Percentiles rank a stretch among this genome's conserved stretches.
Conservation (phyloP, 345 rosid species). For the Sonneratia alba region DNA sequence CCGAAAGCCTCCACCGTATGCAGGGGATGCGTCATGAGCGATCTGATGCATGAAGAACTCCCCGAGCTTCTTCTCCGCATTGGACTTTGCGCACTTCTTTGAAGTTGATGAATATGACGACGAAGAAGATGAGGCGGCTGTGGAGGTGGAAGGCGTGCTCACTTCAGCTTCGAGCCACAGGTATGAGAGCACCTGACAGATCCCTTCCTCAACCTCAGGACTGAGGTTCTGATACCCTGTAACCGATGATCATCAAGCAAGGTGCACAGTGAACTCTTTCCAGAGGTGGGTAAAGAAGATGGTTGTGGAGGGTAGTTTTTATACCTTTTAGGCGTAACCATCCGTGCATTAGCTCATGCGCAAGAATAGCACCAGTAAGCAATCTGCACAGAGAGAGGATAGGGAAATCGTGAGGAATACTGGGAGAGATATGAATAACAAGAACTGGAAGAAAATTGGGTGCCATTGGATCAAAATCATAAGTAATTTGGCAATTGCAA, state of each 20-base stretch:
- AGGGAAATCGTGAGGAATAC: neutral
- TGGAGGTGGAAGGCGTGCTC: slow-evolving; percentile 40
- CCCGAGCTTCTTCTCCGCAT: slow-evolving; percentile 65
- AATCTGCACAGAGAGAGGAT: slow-evolving; percentile 35
- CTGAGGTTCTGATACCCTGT: slow-evolving; percentile 72
- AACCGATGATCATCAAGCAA: neutral
- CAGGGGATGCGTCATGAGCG: slow-evolving; percentile 72
- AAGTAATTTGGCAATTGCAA: neutral
- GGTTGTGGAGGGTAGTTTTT: neutral
- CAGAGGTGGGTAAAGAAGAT: neutral
- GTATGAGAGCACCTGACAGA: slow-evolving; percentile 81
- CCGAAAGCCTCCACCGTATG: slow-evolving; percentile 78
- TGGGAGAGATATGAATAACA: neutral
- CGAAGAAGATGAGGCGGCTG: slow-evolving; percentile 35
- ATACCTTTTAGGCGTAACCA: slow-evolving; percentile 91
- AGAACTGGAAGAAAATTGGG: neutral
- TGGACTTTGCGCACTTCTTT: slow-evolving; percentile 67
- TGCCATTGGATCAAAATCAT: neutral
- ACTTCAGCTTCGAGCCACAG: slow-evolving; percentile 99
- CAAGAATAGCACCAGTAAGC: slow-evolving; percentile 89
- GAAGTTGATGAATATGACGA: slow-evolving; percentile 37
- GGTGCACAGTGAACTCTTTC: neutral
- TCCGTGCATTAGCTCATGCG: slow-evolving; percentile 92
- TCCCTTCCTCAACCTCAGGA: slow-evolving; percentile 95
- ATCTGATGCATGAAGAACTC: slow-evolving; percentile 86